Evolutionary conservation across 2,329 filamentous ascomycete species (phyloP), one percentile per base, ranked within the genome.

Genomic region (Fulvia fulva): DNA sequence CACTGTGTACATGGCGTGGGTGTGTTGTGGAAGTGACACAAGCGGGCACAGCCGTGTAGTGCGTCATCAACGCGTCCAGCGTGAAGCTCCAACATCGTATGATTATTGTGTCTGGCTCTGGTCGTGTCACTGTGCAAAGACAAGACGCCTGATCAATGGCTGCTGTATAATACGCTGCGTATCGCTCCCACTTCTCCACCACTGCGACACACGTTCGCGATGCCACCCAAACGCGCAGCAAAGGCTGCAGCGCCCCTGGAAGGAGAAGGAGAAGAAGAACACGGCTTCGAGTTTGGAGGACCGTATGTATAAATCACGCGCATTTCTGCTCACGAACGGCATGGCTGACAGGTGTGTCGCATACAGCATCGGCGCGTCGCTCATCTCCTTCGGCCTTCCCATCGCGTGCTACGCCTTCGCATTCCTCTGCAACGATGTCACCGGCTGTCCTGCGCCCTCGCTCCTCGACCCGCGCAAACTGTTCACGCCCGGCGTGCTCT

Each of bases 371-470:
- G 92, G 91, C 56, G 90, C 89, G 34, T 83, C 87, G 60, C 82
- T 77, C 61, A 90, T 97, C 69, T 89, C 89, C 7, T 87, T 95
- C 68, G 87, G 87, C 57, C 84, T 97, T 0, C 93, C 93, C 0
- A 60, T 91, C 44, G 81, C 92, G 63, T 83, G 91, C 67, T 96
- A 94, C 76, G 72, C 86, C 67, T 87, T 93, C 71, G 82, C 87
- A 49, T 96, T 97, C 71, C 80, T 88, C 68, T 97, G 93, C 82
- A 97, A 97, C 77, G 92, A 97, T 73, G 80, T 95, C 63, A 88
- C 90, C 8, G 93, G 94, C 58, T 97, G 94, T 71, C 94, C 93
- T 49, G 87, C 90, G 2, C 91, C 92, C 3, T 91, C 89, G 3
- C 80, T 93, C 8, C 81, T 96, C 37, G 81, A 82, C 65, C 91